phyloP scores from a whole-genome alignment of 352 stramenopile species.

The Pythium apleroticum region DNA sequence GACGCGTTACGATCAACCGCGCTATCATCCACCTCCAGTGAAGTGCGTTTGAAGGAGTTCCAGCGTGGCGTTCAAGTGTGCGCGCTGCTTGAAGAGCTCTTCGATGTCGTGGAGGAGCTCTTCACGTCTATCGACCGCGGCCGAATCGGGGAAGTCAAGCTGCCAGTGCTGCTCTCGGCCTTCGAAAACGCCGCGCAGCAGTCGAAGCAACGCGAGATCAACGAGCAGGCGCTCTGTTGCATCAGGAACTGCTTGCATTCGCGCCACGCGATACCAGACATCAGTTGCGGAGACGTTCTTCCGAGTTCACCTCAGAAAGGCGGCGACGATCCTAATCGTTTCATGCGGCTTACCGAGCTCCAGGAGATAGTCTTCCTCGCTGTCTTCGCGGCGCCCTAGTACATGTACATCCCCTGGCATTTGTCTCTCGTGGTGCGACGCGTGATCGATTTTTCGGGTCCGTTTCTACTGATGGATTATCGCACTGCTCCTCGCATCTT shows the following conservation, averaged over 20 bases:
- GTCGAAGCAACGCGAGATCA: constrained; percentile 7
- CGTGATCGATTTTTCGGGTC: neutral
- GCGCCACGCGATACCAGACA: neutral
- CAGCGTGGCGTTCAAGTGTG: constrained; percentile 16
- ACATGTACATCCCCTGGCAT: too few relatives aligned
- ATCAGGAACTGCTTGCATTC: constrained; percentile 3
- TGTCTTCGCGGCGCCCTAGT: constrained; percentile 13
- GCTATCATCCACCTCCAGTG: neutral
- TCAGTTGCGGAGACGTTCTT: neutral
- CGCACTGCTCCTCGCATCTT: neutral
- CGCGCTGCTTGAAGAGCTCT: constrained; percentile 20
- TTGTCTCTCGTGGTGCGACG: too few relatives aligned
- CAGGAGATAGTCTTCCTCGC: constrained; percentile 14
- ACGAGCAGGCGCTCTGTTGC: constrained; percentile 1
- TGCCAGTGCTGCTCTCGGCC: constrained; percentile 11
- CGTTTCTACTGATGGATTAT: neutral
- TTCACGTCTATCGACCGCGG: constrained; percentile 17
- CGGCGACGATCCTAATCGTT: constrained; percentile 6
- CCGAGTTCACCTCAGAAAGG: neutral
- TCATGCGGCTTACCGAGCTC: constrained; percentile 11
- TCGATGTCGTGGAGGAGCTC: constrained; percentile 21
- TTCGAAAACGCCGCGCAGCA: constrained; percentile 18
- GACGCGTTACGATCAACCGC: neutral
- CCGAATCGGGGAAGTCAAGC: constrained; percentile 14
- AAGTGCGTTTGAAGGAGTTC: constrained; percentile 10